Conservation (phyloP, 1,284 basidiomycete species). For the Kalmanozyma brasiliensis region DNA sequence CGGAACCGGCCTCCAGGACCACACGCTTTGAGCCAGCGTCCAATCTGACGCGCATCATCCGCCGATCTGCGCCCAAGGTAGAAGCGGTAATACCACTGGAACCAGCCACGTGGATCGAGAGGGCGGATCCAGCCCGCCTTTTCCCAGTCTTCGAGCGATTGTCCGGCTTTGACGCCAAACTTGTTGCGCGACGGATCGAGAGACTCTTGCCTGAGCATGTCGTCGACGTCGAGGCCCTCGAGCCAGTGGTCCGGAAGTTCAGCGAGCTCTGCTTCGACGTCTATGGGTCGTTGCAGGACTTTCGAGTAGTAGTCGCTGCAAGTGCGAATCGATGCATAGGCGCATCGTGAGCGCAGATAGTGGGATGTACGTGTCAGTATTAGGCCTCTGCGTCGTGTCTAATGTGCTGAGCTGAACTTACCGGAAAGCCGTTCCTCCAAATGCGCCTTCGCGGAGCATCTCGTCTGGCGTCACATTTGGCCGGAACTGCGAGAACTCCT, state of each 20-base stretch:
- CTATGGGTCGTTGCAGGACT: conserved; percentile 40
- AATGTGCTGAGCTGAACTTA: conserved; percentile 25
- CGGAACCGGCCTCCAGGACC: conserved; percentile 70
- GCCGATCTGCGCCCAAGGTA: conserved; percentile 69
- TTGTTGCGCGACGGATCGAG: conserved; percentile 68
- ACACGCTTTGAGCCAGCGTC: conserved; percentile 70
- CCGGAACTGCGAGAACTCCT: conserved; percentile 67
- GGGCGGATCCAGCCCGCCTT: conserved; percentile 70
- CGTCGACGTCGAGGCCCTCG: conserved; percentile 40
- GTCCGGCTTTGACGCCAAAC: conserved; percentile 70
- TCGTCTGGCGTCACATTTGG: conserved; percentile 71
- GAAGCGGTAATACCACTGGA: conserved; percentile 69
- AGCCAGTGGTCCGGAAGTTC: conserved; percentile 55
- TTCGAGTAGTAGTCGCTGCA: conserved; percentile 42
- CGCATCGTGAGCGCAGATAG: too few species aligned
- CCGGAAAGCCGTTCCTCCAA: conserved; percentile 70
- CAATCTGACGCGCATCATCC: conserved; percentile 70
- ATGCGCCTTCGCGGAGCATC: conserved; percentile 70
- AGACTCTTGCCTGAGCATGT: conserved; percentile 36
- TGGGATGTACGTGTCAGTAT: too few species aligned
- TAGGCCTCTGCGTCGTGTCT: neutral
- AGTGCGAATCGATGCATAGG: neutral
- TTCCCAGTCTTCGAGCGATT: conserved; percentile 70
- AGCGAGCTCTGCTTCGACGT: conserved; percentile 46
- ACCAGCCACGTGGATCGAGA: conserved; percentile 71